Percentiles rank a stretch among this genome's conserved stretches.
phyloP scores from a whole-genome alignment of 2,329 filamentous ascomycete genomes.

The Fusarium chuoi region DNA sequence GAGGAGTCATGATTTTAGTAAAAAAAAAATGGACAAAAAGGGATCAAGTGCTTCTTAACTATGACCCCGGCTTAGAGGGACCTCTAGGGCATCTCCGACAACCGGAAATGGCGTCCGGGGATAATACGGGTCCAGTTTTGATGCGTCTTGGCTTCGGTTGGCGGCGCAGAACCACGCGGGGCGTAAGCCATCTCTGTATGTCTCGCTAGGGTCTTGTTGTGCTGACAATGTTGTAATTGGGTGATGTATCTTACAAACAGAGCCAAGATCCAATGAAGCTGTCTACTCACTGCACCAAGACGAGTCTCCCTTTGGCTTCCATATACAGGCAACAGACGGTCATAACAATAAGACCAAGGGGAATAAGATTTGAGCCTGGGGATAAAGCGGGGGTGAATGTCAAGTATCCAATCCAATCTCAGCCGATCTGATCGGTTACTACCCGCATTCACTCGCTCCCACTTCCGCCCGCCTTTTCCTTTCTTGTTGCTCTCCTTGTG shows the following conservation, averaged over 20 bases:
- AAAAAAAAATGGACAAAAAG: constrained; percentile 21
- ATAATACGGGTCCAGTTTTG: constrained; percentile 30
- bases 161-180: constrained; percentile 25
- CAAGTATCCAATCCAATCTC: constrained; percentile 9
- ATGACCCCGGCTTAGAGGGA: constrained; percentile 27
- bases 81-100: constrained; percentile 17
- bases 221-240: neutral
- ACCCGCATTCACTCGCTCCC: constrained; percentile 8
- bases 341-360: neutral
- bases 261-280: neutral
- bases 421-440: constrained; percentile 19
- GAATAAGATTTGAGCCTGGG: constrained; percentile 13
- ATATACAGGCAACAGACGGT: neutral
- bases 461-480: neutral
- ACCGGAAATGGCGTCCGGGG: constrained; percentile 37
- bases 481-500: neutral
- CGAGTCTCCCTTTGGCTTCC: constrained; percentile 18
- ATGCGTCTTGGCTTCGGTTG: constrained; percentile 29
- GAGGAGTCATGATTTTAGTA: constrained; percentile 12
- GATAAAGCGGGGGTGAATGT: constrained; percentile 26
- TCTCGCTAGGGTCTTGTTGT: neutral
- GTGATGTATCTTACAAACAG: neutral
- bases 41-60: constrained; percentile 15
- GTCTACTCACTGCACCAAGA: too few species aligned
- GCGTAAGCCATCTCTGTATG: constrained; percentile 5